phyloP scores from a whole-genome alignment of 2,329 filamentous ascomycete species.

The Torrubiella hemipterigena region DNA sequence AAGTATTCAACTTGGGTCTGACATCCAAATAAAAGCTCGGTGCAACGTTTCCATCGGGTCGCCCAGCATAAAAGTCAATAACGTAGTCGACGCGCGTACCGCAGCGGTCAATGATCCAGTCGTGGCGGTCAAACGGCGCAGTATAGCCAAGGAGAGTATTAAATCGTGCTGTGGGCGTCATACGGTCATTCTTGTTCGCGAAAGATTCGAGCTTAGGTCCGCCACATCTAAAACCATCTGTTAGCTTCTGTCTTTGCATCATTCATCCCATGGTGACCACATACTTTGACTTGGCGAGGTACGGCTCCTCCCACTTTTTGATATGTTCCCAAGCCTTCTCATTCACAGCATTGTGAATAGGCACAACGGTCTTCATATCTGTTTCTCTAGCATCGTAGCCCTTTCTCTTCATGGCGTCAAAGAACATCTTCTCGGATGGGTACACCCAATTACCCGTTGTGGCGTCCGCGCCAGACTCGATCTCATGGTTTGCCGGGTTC shows the following conservation, averaged over 20 bases:
- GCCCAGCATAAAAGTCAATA: constrained; percentile 92
- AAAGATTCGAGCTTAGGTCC: constrained; percentile 80
- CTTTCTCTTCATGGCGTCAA: constrained; percentile 91
- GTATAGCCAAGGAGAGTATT: constrained; percentile 83
- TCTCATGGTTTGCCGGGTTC: constrained; percentile 59
- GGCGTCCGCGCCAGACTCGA: constrained; percentile 60
- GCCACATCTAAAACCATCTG: constrained; percentile 32
- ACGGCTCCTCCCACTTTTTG: constrained; percentile 71
- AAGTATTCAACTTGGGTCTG: constrained; percentile 54
- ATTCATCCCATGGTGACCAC: constrained; percentile 9
- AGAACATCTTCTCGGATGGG: constrained; percentile 94
- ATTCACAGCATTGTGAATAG: constrained; percentile 97
- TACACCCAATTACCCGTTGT: constrained; percentile 88
- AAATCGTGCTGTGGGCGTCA: constrained; percentile 74
- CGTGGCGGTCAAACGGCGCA: constrained; percentile 86
- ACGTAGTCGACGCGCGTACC: constrained; percentile 82
- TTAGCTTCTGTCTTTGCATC: constrained; percentile 6
- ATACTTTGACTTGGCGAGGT: constrained; percentile 43
- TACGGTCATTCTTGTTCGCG: constrained; percentile 52
- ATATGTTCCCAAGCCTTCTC: constrained; percentile 94
- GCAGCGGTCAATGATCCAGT: constrained; percentile 93
- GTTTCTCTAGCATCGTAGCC: constrained; percentile 56
- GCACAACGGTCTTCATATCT: constrained; percentile 87
- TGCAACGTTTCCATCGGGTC: constrained; percentile 24
- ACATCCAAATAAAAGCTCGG: constrained; percentile 58